Evolutionary conservation across 2,329 filamentous ascomycete genomes (phyloP).

Genomic region (Ophiostoma quercus): DNA sequence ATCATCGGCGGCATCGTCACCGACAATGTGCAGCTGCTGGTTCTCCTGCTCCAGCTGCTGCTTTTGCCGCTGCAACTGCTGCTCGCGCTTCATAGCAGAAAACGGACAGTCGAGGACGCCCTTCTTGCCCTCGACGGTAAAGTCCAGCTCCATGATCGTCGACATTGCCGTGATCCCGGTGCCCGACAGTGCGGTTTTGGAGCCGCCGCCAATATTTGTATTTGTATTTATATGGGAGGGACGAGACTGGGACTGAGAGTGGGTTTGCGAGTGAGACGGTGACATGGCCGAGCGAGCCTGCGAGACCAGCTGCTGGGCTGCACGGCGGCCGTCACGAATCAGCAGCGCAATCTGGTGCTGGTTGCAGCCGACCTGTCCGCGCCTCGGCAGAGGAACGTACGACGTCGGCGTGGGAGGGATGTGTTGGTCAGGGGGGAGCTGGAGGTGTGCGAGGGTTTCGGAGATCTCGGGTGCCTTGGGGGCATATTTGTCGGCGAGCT

Average conservation of each 20-base stretch:
- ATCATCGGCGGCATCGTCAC: neutral
- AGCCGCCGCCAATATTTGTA: slow-evolving; percentile 32
- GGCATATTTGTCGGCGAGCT: slow-evolving; percentile 63
- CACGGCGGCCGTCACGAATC: slow-evolving; percentile 59
- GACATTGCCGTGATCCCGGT: slow-evolving; percentile 54
- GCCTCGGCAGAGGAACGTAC: slow-evolving; percentile 51
- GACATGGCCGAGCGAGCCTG: neutral
- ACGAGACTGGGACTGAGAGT: neutral
- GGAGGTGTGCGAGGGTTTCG: slow-evolving; percentile 61
- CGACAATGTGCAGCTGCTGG: slow-evolving; percentile 19
- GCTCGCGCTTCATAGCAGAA: slow-evolving; percentile 42
- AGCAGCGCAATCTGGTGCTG: slow-evolving; percentile 58
- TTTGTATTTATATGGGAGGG: slow-evolving; percentile 11
- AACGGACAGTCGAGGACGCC: slow-evolving; percentile 80
- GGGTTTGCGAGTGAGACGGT: neutral
- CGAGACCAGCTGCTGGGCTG: slow-evolving; percentile 47
- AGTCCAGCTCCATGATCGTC: slow-evolving; percentile 76
- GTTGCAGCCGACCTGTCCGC: slow-evolving; percentile 40
- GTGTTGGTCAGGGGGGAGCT: slow-evolving; percentile 53
- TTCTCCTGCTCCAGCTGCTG: slow-evolving; percentile 24
- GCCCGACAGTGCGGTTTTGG: slow-evolving; percentile 45
- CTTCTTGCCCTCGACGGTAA: slow-evolving; percentile 77
- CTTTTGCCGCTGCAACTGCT: slow-evolving; percentile 23
- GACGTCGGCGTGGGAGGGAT: slow-evolving; percentile 43
- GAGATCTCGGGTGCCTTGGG: slow-evolving; percentile 60